Conservation (phyloP, 140 eudicot species). For the Erigeron philadelphicus region DNA sequence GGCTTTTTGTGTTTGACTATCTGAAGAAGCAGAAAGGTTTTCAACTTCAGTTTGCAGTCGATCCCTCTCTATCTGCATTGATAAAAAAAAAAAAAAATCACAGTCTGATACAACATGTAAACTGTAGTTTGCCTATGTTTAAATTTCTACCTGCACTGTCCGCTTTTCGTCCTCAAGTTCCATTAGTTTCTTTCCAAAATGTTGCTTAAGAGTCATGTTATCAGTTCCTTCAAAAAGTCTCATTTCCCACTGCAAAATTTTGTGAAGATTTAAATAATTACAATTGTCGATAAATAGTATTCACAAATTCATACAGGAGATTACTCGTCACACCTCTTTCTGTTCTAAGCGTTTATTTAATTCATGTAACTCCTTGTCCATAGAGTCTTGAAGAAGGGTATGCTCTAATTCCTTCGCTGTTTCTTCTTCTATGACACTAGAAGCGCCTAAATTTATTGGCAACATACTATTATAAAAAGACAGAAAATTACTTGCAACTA, state of each 20-base stretch:
- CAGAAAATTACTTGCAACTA: no score
- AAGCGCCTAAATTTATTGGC: slow-evolving; percentile 52
- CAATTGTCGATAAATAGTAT: neutral
- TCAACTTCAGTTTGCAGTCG: slow-evolving; percentile 83
- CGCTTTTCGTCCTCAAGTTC: slow-evolving; percentile 97
- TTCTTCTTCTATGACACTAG: slow-evolving; percentile 84
- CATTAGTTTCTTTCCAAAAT: slow-evolving; percentile 85
- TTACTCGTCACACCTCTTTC: slow-evolving; percentile 59
- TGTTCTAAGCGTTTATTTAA: slow-evolving; percentile 76
- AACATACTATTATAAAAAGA: neutral
- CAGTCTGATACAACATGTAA: neutral
- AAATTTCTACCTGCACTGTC: slow-evolving; percentile 65
- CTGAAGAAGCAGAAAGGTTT: slow-evolving; percentile 71
- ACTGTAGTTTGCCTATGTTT: slow-evolving; percentile 13
- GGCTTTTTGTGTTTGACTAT: slow-evolving; percentile 75
- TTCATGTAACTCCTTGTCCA: slow-evolving; percentile 91
- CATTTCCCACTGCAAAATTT: slow-evolving; percentile 78
- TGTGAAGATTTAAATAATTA: slow-evolving; percentile 3
- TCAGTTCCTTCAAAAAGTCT: slow-evolving; percentile 73
- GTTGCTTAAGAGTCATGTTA: slow-evolving; percentile 88
- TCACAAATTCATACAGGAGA: neutral
- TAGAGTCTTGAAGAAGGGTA: slow-evolving; percentile 73
- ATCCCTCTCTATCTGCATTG: slow-evolving; percentile 82
- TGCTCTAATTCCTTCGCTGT: slow-evolving; percentile 93
- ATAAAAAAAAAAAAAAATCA: slow-evolving; percentile 1